phyloP scores from a whole-genome alignment of 371 early-diverging fungal species.

The Apophysomyces ossiformis region DNA sequence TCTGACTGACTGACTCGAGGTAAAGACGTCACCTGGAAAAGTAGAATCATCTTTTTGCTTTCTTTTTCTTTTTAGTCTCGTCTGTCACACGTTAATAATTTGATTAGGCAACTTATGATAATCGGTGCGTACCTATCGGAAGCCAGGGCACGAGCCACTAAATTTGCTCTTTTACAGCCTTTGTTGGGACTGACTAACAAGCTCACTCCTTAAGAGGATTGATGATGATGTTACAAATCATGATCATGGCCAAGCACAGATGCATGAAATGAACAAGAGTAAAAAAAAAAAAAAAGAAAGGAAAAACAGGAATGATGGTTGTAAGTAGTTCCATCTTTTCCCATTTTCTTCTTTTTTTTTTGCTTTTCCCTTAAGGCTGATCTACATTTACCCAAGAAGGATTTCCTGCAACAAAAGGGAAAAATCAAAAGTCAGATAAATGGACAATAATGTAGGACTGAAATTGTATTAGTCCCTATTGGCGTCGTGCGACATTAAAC shows the following conservation, averaged over 20 bases:
- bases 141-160: constrained; percentile 31
- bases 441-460: constrained; percentile 10
- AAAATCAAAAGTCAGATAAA: constrained; percentile 7
- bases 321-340: too few species aligned
- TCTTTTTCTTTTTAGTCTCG: not conserved
- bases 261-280: too few species aligned
- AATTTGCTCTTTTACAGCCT: not conserved
- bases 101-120: constrained; percentile 21
- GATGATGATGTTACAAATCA: not conserved
- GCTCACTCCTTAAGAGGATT: not conserved
- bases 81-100: constrained; percentile 9
- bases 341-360: too few species aligned
- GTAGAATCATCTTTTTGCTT: constrained; percentile 9
- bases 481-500: constrained; percentile 9
- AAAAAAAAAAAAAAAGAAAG: too few species aligned
- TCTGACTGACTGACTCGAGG: constrained; percentile 4
- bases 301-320: too few species aligned
- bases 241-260: too few species aligned
- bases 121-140: constrained; percentile 28
- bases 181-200: not conserved
- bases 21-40: constrained; percentile 20
- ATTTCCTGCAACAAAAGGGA: too few species aligned
- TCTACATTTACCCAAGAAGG: too few species aligned
- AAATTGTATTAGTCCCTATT: constrained; percentile 7
- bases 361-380: too few species aligned